Evolutionary conservation across 768 basidiomycete genomes (phyloP).

Genomic region (Neoboletus magnificus): DNA sequence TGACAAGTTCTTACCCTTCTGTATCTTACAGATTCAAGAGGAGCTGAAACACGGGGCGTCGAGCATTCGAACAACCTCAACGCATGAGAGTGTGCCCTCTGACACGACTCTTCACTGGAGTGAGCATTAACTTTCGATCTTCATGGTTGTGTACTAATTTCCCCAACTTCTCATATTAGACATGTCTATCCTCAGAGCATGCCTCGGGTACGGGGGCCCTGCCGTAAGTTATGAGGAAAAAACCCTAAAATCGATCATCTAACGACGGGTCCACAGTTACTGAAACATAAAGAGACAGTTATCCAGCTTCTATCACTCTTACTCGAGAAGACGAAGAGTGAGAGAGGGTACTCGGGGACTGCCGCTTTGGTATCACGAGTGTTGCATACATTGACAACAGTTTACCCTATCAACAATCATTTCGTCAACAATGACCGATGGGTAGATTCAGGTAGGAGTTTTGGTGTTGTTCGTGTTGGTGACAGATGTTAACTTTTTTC

Average conservation of each 20-base stretch:
- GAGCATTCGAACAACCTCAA: slow-evolving; percentile 75
- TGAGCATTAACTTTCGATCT: slow-evolving; percentile 34
- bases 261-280: slow-evolving; percentile 43
- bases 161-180: slow-evolving; percentile 40
- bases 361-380: slow-evolving; percentile 75
- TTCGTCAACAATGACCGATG: slow-evolving; percentile 84
- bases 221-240: slow-evolving; percentile 40
- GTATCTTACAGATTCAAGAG: slow-evolving; percentile 69
- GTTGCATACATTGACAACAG: slow-evolving; percentile 67
- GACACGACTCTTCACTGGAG: slow-evolving; percentile 95
- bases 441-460: slow-evolving; percentile 61
- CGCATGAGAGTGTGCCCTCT: slow-evolving; percentile 68
- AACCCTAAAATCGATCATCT: not conserved
- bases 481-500: not conserved
- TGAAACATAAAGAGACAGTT: slow-evolving; percentile 66
- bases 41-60: slow-evolving; percentile 92
- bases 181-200: slow-evolving; percentile 77
- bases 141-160: not conserved
- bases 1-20: slow-evolving; percentile 76
- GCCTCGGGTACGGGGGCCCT: slow-evolving; percentile 69
- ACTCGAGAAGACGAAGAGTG: slow-evolving; percentile 77
- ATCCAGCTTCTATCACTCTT: slow-evolving; percentile 61
- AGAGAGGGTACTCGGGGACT: slow-evolving; percentile 82
- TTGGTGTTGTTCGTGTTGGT: slow-evolving; percentile 2
- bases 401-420: slow-evolving; percentile 74